Evolutionary conservation across 768 basidiomycete genomes (phyloP), one percentile per base, ranked within the genome.

Genomic region (Naematelia encephala): DNA sequence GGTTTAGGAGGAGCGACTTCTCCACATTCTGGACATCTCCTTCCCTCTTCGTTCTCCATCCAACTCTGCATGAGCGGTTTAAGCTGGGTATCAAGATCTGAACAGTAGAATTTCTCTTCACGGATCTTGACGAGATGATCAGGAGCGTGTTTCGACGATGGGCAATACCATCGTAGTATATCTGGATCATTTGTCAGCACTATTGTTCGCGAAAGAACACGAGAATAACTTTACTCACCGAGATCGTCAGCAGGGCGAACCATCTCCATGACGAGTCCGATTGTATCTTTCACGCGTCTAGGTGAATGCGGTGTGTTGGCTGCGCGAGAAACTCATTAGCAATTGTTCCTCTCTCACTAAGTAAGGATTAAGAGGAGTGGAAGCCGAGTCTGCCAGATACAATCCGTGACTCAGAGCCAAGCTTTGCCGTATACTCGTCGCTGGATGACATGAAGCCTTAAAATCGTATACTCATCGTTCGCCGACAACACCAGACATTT

Each of bases 221-320:
- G 5, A n/a, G 39, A 29, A 19, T 28, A 21, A 27, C 51, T 28
- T n/a, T n/a, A n/a, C n/a, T n/a, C 28, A 90, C 94, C 94, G 51
- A 85, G 79, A 0, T 90, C 84, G 3, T 71, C 80, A n/a, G 81
- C 80, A 0, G 92, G 91, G 28, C 94, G 81, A 23, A 87, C 84
- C 14, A 90, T 84, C 76, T 99, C 94, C 28, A 94, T 80, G 21
- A 98, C 94, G 16, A 97, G 81, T 1, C 94, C 94, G 51, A 96
- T 86, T 0, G 94, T 97, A 76, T 97, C 81, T 1, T 86, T 86
- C 68, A 87, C 94, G 19, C 94, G 84, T 26, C 93, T 87, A 4
- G 94, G 94, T 69, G 94, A 96, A 78, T 99, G 94, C 0, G 94
- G 94, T 0, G 90, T 96, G 74, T 97, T 96, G 0, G 86, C 94